phyloP scores from a whole-genome alignment of 768 basidiomycete genomes.

The Termitomyces sp. region DNA sequence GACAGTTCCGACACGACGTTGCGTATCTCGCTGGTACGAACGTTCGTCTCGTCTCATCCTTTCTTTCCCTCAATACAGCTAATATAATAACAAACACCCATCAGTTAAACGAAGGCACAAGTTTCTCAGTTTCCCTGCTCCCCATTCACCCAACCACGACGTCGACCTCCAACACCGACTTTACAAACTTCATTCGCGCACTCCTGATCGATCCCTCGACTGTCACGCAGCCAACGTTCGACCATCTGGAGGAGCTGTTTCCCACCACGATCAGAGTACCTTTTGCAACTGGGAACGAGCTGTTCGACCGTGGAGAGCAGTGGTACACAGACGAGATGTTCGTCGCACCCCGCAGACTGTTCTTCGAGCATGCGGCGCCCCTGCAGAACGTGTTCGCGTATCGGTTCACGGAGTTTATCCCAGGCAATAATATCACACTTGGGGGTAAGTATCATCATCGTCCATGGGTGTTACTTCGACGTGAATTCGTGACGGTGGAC shows the following conservation, averaged over 20 bases:
- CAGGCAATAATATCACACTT: constrained; percentile 42
- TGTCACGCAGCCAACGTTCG: constrained; percentile 36
- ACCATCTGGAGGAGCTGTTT: constrained; percentile 36
- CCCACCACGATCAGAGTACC: constrained; percentile 38
- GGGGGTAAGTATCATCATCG: constrained; percentile 35
- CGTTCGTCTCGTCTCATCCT: constrained; percentile 34
- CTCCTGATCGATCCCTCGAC: constrained; percentile 52
- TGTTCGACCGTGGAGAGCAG: constrained; percentile 52
- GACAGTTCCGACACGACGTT: constrained; percentile 46
- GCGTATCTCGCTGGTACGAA: constrained; percentile 57
- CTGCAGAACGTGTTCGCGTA: constrained; percentile 51
- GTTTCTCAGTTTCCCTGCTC: constrained; percentile 46
- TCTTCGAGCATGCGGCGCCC: constrained; percentile 45
- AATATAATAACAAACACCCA: constrained; percentile 13
- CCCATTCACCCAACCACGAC: constrained; percentile 39
- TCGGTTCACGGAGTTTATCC: constrained; percentile 55
- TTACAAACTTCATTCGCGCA: constrained; percentile 43
- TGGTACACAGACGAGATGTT: constrained; percentile 64
- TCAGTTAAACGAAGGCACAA: constrained; percentile 32
- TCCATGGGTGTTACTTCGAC: no score
- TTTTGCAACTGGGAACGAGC: constrained; percentile 56
- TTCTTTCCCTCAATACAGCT: constrained; percentile 30
- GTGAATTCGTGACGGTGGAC: background rate
- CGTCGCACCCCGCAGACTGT: constrained; percentile 45
- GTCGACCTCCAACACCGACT: constrained; percentile 37